A percentile compares a stretch with the other conserved stretches of the same genome.
Evolutionary conservation across 2,329 filamentous ascomycete genomes (phyloP).

Genomic region (Colletotrichum cereale): DNA sequence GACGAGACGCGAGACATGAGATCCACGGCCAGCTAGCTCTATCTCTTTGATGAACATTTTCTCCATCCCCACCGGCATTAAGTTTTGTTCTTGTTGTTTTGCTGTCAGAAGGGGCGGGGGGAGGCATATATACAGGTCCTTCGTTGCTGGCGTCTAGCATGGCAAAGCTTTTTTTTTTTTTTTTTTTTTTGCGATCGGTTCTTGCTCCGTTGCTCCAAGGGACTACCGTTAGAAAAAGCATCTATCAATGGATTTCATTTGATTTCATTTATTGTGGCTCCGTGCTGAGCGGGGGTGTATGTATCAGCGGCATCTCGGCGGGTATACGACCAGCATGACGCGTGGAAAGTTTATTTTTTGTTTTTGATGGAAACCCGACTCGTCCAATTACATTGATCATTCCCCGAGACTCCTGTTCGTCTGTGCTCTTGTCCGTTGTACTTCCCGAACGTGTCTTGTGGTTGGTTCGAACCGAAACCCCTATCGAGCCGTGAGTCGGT

Average conservation of each 20-base stretch:
- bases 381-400: not conserved
- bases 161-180: not conserved
- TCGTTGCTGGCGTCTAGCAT: constrained; percentile 28
- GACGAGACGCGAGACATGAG: constrained; percentile 9
- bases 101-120: not conserved
- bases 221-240: not conserved
- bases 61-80: no score
- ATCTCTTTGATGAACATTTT: not conserved
- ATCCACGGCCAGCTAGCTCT: not conserved
- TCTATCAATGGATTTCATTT: not conserved
- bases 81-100: not conserved
- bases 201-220: not conserved
- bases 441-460: not conserved
- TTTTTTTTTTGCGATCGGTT: not conserved
- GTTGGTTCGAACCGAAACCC: not conserved
- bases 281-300: not conserved
- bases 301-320: not conserved
- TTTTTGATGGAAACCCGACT: not conserved
- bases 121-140: not conserved
- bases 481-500: not conserved
- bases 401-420: not conserved
- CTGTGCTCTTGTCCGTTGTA: not conserved
- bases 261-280: not conserved
- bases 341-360: not conserved
- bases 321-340: not conserved